Evolutionary conservation across 169 alveolate species (phyloP).

Genomic region (Eimeria praecox): DNA sequence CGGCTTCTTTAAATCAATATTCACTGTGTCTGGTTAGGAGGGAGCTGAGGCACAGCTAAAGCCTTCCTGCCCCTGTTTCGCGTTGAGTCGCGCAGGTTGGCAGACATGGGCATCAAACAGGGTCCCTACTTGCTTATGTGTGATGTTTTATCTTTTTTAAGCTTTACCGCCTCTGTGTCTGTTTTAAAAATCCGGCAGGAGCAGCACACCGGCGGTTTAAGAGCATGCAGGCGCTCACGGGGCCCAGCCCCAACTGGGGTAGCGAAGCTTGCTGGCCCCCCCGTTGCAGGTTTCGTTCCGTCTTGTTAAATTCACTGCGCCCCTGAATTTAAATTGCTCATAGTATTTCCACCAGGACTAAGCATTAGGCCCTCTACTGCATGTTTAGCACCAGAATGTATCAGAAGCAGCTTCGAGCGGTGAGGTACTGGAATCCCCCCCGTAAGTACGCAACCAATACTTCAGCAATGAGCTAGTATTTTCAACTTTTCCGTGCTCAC

Average conservation of each 20-base stretch:
- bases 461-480: not conserved
- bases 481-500: not conserved
- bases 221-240: constrained; percentile 33
- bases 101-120: not conserved
- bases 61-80: not conserved
- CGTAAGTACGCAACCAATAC: not conserved
- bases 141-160: not conserved
- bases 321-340: not conserved
- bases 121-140: not conserved
- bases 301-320: not conserved
- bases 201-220: not conserved
- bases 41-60: constrained; percentile 12
- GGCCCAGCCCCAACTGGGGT: constrained; percentile 29
- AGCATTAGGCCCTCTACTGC: not conserved
- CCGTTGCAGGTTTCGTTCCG: too few relatives aligned
- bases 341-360: not conserved
- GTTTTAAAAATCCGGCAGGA: not conserved
- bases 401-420: not conserved
- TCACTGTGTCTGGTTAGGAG: not conserved
- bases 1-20: not conserved
- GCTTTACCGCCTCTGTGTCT: not conserved
- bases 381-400: not conserved
- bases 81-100: not conserved
- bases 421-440: not conserved
- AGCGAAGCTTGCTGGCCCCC: too few relatives aligned